Evolutionary conservation across 2,329 filamentous ascomycete species (phyloP).

Genomic region (Calonectria crousiana): DNA sequence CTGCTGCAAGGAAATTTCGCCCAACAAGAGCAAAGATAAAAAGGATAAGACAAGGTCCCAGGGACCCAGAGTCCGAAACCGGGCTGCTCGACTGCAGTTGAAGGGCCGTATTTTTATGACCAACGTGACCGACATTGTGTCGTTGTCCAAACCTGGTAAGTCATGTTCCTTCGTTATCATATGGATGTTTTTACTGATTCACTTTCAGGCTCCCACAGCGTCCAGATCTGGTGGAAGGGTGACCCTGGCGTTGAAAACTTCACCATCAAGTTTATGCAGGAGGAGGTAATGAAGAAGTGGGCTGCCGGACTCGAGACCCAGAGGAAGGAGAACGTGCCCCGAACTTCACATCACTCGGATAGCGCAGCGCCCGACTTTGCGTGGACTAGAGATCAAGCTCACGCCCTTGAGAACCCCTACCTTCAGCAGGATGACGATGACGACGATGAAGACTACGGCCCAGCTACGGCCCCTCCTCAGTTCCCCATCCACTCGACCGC

Average conservation of each 20-base stretch:
- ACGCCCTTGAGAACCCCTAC: slow-evolving; percentile 85
- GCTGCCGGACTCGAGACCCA: slow-evolving; percentile 82
- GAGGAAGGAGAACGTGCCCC: slow-evolving; percentile 70
- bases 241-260: slow-evolving; percentile 97
- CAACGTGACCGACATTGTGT: slow-evolving; percentile 96
- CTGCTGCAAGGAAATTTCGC: slow-evolving; percentile 94
- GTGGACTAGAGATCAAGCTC: slow-evolving; percentile 78
- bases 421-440: slow-evolving; percentile 70
- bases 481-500: slow-evolving; percentile 48
- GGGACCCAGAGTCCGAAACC: slow-evolving; percentile 69
- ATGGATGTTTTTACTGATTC: slow-evolving; percentile 37
- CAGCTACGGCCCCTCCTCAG: slow-evolving; percentile 51
- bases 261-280: slow-evolving; percentile 91
- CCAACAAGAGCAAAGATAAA: slow-evolving; percentile 86
- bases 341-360: slow-evolving; percentile 61
- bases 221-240: slow-evolving; percentile 99
- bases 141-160: slow-evolving; percentile 87
- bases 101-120: slow-evolving; percentile 99
- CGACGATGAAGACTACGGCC: slow-evolving; percentile 67
- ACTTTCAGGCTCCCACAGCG: slow-evolving; percentile 84
- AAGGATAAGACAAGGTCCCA: slow-evolving; percentile 72
- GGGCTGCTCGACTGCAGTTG: slow-evolving; percentile 87
- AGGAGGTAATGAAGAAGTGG: slow-evolving; percentile 96
- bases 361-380: slow-evolving; percentile 78
- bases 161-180: background rate